phyloP scores from a whole-genome alignment of 441 rosid species.

The Mallotus japonicus region DNA sequence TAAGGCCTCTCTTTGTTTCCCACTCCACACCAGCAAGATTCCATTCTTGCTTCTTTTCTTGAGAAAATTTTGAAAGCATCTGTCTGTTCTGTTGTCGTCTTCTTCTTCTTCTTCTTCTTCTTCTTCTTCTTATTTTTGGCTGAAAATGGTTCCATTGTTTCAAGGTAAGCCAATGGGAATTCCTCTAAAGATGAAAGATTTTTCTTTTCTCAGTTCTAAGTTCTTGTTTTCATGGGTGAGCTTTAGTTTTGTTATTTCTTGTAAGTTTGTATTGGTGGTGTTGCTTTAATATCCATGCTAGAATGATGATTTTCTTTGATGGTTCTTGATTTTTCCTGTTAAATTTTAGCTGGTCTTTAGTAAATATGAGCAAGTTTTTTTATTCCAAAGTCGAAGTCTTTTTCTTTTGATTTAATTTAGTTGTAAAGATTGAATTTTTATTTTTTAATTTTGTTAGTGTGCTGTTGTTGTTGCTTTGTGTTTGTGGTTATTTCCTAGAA shows the following conservation, averaged over 20 bases:
- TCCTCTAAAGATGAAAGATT: conserved; percentile 1
- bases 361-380: too few relatives aligned
- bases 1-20: conserved; percentile 16
- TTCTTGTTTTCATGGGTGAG: conserved; percentile 19
- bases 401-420: background rate
- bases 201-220: background rate
- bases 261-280: too few relatives aligned
- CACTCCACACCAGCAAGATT: background rate
- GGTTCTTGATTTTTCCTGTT: too few relatives aligned
- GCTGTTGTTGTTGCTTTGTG: background rate
- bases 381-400: too few relatives aligned
- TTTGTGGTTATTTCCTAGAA: conserved; percentile 13
- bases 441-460: too few relatives aligned
- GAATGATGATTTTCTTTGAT: too few relatives aligned
- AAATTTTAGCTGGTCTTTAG: too few relatives aligned
- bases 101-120: background rate
- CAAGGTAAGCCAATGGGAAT: conserved; percentile 22
- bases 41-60: background rate
- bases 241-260: too few relatives aligned
- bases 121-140: background rate
- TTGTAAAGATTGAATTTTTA: too few relatives aligned
- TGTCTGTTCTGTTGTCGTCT: too few relatives aligned
- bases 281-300: too few relatives aligned
- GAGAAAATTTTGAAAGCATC: background rate
- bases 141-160: conserved; percentile 8